phyloP scores from a whole-genome alignment of 1,284 basidiomycete genomes.

The Cutaneotrichosporon mucoides region DNA sequence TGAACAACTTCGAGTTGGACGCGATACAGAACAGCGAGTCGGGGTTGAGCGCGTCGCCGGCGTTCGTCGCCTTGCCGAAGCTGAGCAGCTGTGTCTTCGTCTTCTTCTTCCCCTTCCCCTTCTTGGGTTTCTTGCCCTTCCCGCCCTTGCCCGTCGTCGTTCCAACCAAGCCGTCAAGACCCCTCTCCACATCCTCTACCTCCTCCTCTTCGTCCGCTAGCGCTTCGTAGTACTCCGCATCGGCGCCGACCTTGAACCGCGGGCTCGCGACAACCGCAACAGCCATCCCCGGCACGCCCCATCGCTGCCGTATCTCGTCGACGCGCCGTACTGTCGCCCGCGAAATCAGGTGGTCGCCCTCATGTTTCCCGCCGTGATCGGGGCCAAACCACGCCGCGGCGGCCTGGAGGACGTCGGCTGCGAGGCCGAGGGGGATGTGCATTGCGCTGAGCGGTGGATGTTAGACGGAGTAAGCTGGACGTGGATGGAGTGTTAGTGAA shows the following conservation, averaged over 20 bases:
- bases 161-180: too few relatives aligned
- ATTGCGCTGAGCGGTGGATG: background rate
- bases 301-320: background rate
- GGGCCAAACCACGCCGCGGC: background rate
- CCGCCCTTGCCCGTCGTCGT: too few relatives aligned
- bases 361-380: background rate
- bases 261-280: conserved; percentile 1
- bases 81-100: background rate
- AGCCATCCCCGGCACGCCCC: conserved; percentile 6
- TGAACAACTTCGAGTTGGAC: conserved; percentile 54
- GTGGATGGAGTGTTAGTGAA: too few relatives aligned
- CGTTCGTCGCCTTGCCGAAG: background rate
- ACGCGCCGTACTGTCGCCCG: background rate
- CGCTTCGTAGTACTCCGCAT: too few relatives aligned
- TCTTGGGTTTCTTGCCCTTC: too few relatives aligned
- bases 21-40: conserved; percentile 52
- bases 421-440: conserved; percentile 3
- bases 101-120: too few relatives aligned
- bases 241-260: background rate
- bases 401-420: background rate
- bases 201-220: too few relatives aligned
- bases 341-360: background rate
- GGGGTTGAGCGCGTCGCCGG: background rate
- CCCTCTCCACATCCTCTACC: too few relatives aligned
- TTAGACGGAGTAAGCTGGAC: background rate